Base-by-base conservation (phyloP, 306 rosid species). In the Parietaria judaica region DNA sequence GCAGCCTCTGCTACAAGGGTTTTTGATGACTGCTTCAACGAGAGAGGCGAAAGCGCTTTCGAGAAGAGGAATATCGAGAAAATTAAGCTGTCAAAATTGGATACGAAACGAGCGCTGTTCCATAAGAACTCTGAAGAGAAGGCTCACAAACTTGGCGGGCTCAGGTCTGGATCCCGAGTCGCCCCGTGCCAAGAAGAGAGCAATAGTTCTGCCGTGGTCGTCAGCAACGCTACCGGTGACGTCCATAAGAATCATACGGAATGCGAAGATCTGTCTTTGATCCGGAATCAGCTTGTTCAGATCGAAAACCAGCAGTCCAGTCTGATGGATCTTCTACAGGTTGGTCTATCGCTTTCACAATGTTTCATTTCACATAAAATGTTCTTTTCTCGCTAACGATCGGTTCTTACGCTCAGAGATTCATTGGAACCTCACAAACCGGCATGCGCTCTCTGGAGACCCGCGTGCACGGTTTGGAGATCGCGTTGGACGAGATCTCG, bases 381-480 rank as follows among this genome's bases (percentile, higher is more conserved):
- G 11, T 53, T 13, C 48, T 54, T 41, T 35, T 44, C 31, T 57
- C 5, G 64, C 39, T 36, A 52, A 23, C 13, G 61, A 55, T 59
- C 66, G 65, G 57, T 56, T 48, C 44, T 54, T 61, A 47, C 80
- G 43, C 45, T 58, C 54, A 94, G 99, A 84, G 75, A 71, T 86
- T 94, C 87, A 89, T 94, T 52, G 94, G 94, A 66, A 94, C 83
- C 94, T 94, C 99, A 11, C 95, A 89, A 69, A 79, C 71, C 49
- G 99, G 97, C 72, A 84, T 94, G 95, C 87, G 23, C n/a, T 78
- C 95, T 16, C 72, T 94, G 76, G 99, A 94, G 86, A 82, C 89
- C 5, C 99, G 99, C 16, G 99, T 94, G 7, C 97, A 86, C 66
- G 95, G 99, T 60, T 88, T 94, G 48, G 99, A 94, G 80, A 68